Evolutionary conservation across 768 basidiomycete genomes (phyloP).

Genomic region (Amanita fuliginea): DNA sequence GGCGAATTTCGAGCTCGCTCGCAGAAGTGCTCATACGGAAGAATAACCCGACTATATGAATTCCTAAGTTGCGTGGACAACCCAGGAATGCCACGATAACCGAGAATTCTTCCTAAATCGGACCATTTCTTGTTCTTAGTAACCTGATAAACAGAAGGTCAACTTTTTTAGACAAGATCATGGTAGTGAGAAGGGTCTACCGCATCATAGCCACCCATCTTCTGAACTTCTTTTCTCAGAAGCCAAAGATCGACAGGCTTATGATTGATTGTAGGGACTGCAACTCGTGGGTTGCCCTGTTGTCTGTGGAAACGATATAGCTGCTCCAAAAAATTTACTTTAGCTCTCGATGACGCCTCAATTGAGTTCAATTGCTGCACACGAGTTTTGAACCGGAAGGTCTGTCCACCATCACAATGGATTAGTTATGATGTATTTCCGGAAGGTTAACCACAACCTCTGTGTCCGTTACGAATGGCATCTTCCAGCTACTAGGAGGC

Average conservation of each 20-base stretch:
- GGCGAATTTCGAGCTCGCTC: constrained; percentile 64
- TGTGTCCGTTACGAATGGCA: constrained; percentile 92
- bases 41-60: constrained; percentile 83
- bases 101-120: constrained; percentile 70
- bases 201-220: constrained; percentile 77
- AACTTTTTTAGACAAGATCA: constrained; percentile 8
- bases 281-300: constrained; percentile 82
- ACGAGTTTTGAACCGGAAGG: constrained; percentile 92
- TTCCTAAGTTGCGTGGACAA: constrained; percentile 82
- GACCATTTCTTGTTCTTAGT: constrained; percentile 81
- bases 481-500: constrained; percentile 87
- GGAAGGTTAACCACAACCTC: constrained; percentile 41
- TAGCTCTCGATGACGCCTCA: constrained; percentile 93
- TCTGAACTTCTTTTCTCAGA: constrained; percentile 84
- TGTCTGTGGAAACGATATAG: constrained; percentile 95
- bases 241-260: constrained; percentile 91
- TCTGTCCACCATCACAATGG: constrained; percentile 32
- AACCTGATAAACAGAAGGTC: constrained; percentile 40
- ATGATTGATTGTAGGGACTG: constrained; percentile 91
- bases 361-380: constrained; percentile 92
- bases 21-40: constrained; percentile 92
- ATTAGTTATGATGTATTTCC: constrained; percentile 25
- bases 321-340: constrained; percentile 95
- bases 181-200: constrained; percentile 33
- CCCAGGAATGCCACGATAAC: constrained; percentile 74